These are phyloP conservation scores for Hanseniaspora singularis DNA, from an alignment of 805 yeast species.

Conservation along the genomic window DNA sequence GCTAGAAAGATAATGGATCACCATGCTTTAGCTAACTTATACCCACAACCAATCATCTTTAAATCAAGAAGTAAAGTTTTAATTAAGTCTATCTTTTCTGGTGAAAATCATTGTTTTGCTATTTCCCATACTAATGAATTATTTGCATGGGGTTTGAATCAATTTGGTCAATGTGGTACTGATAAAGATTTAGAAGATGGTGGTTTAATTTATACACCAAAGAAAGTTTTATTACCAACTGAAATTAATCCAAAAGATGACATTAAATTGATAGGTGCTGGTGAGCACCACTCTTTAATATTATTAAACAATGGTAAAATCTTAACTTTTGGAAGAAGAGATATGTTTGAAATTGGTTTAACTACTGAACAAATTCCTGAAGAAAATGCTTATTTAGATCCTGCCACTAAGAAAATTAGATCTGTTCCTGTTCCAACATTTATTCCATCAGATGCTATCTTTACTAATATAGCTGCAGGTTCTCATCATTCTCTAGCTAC, in stretches of 20 bases:
- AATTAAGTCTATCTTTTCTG: conserved; percentile 71
- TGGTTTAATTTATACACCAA: conserved; percentile 65
- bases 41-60: conserved; percentile 9
- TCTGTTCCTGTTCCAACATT: conserved; percentile 78
- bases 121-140: conserved; percentile 60
- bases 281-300: conserved; percentile 88
- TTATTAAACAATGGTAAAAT: conserved; percentile 60
- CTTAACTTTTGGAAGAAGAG: conserved; percentile 80
- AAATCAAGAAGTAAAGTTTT: conserved; percentile 52
- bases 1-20: conserved; percentile 79
- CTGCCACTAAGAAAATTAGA: conserved; percentile 60
- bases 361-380: conserved; percentile 50
- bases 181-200: conserved; percentile 74
- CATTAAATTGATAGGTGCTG: conserved; percentile 58
- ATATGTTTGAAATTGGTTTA: conserved; percentile 80
- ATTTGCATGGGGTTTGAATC: conserved; percentile 89
- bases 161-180: conserved; percentile 90
- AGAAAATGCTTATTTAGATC: conserved; percentile 58
- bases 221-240: conserved; percentile 52
- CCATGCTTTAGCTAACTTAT: conserved; percentile 16
- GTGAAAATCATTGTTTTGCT: conserved; percentile 95
- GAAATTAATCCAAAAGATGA: conserved; percentile 37
- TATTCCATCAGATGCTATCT: conserved; percentile 44
- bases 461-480: conserved; percentile 61
- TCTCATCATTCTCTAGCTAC: conserved; percentile 88